phyloP scores from a whole-genome alignment of 805 yeast species.

The Priceomyces haplophilus region DNA sequence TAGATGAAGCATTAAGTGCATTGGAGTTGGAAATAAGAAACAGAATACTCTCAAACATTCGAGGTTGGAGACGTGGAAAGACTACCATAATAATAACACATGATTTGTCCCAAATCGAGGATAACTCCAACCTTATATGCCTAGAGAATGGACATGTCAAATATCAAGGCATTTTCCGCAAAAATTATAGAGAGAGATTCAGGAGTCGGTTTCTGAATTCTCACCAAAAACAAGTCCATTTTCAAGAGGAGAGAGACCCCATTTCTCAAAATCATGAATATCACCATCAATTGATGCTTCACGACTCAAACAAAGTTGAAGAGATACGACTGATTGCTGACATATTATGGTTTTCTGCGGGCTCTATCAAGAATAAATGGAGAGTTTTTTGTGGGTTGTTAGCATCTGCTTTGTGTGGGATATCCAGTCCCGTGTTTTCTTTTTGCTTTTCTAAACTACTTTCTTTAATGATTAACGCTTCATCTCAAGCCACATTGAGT shows the following conservation, averaged over 20 bases:
- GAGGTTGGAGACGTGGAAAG: slow-evolving; percentile 57
- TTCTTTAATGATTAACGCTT: slow-evolving; percentile 54
- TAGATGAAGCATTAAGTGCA: slow-evolving; percentile 88
- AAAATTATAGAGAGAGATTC: slow-evolving; percentile 3
- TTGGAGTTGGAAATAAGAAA: slow-evolving; percentile 55
- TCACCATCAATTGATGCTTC: not conserved
- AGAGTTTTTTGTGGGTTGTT: slow-evolving; percentile 49
- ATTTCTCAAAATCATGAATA: not conserved
- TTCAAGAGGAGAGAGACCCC: not conserved
- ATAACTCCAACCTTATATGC: slow-evolving; percentile 55
- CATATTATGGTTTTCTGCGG: slow-evolving; percentile 1
- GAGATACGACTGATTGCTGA: not conserved
- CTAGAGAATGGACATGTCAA: slow-evolving; percentile 57
- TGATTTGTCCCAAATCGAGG: slow-evolving; percentile 55
- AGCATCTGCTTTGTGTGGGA: slow-evolving; percentile 56
- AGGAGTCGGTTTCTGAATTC: not conserved
- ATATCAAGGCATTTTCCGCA: slow-evolving; percentile 12
- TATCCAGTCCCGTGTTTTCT: slow-evolving; percentile 73
- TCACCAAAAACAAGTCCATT: not conserved
- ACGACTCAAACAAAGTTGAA: not conserved
- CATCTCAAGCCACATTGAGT: slow-evolving; percentile 27
- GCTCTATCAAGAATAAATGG: slow-evolving; percentile 17
- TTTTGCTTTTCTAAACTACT: slow-evolving; percentile 70
- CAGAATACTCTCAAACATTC: slow-evolving; percentile 47
- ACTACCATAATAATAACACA: slow-evolving; percentile 86